A percentile compares a stretch with the other conserved stretches of the same genome.
Evolutionary conservation across 2,329 filamentous ascomycete species (phyloP).

Genomic region (Sarocladium strictum): DNA sequence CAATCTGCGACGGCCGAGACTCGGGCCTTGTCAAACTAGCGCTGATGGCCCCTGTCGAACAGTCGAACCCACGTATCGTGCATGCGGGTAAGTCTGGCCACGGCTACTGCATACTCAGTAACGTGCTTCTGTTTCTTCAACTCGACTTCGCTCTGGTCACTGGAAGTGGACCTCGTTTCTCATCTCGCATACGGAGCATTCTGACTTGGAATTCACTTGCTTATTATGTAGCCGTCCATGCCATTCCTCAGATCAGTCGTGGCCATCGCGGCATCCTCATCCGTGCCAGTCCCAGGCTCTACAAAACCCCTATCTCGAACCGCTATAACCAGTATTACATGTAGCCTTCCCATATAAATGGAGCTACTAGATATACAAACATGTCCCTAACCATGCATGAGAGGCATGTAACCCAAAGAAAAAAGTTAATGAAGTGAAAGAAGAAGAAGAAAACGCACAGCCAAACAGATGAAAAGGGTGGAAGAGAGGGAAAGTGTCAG

Average conservation of each 20-base stretch:
- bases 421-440: neutral
- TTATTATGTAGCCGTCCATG: slow-evolving; percentile 3
- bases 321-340: neutral
- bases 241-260: neutral
- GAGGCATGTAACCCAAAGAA: no score
- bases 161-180: no score
- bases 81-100: no score
- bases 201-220: neutral
- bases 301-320: neutral
- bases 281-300: neutral
- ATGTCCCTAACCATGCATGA: no score
- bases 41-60: no score
- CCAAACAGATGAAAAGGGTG: slow-evolving; percentile 14
- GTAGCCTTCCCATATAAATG: neutral
- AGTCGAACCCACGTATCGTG: no score
- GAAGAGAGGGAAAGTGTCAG: slow-evolving; percentile 14
- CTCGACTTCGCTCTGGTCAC: no score
- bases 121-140: no score
- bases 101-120: no score
- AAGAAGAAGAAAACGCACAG: slow-evolving; percentile 13
- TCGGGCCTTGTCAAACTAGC: neutral
- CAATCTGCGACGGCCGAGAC: slow-evolving; percentile 3
- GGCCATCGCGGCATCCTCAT: neutral
- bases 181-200: no score
- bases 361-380: neutral